Conservation (phyloP, 2,329 filamentous ascomycete genomes). For the Capronia epimyces region DNA sequence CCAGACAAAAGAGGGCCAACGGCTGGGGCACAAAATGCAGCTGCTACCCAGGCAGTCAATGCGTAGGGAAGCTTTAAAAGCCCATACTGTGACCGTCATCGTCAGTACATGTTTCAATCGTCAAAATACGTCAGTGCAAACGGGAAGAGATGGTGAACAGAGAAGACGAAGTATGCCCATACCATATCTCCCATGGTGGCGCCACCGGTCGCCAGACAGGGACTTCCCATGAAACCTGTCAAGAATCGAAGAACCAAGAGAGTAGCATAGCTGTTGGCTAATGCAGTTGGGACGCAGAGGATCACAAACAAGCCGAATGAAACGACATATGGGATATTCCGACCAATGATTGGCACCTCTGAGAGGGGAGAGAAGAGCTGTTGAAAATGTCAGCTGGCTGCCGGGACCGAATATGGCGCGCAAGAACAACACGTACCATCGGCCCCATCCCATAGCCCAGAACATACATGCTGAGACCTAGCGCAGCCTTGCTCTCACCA, state of each 20-base stretch:
- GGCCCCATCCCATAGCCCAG: slow-evolving; percentile 48
- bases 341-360: slow-evolving; percentile 62
- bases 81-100: slow-evolving; percentile 38
- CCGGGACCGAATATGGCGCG: neutral
- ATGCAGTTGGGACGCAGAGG: slow-evolving; percentile 58
- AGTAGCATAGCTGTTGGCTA: slow-evolving; percentile 58
- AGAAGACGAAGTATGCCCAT: neutral
- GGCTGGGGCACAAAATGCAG: slow-evolving; percentile 31
- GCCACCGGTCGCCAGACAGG: slow-evolving; percentile 56
- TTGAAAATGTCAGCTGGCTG: neutral
- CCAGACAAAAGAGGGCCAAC: slow-evolving; percentile 50
- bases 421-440: slow-evolving; percentile 11
- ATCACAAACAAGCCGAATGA: slow-evolving; percentile 66
- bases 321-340: slow-evolving; percentile 62
- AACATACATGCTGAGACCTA: slow-evolving; percentile 36
- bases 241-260: slow-evolving; percentile 61
- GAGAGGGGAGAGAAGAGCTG: slow-evolving; percentile 58
- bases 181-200: slow-evolving; percentile 43
- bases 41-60: slow-evolving; percentile 55
- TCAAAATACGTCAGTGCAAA: neutral
- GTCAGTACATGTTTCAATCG: slow-evolving; percentile 1
- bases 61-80: slow-evolving; percentile 54
- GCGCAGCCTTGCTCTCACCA: slow-evolving; percentile 29
- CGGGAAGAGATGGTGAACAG: neutral
- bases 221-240: slow-evolving; percentile 61